These are phyloP conservation scores for Claviceps africana DNA, from an alignment of 2,329 filamentous ascomycete species.

Conservation along the genomic window DNA sequence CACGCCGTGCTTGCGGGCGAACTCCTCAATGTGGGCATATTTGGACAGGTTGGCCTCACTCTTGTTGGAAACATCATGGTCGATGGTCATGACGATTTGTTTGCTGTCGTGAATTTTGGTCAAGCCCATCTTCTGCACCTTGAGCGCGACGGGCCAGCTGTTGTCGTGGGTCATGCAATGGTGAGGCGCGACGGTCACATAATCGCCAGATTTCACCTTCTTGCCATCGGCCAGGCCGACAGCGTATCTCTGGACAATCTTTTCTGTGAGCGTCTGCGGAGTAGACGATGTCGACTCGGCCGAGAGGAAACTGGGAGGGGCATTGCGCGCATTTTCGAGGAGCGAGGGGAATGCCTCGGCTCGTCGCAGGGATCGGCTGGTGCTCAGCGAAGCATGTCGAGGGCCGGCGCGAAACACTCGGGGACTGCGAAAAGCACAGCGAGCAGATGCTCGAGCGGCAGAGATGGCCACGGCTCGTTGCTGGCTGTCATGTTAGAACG, in stretches of 20 bases:
- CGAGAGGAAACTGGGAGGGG: constrained; percentile 39
- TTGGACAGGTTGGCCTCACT: constrained; percentile 67
- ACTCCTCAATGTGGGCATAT: constrained; percentile 67
- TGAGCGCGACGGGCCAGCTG: constrained; percentile 56
- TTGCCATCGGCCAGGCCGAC: constrained; percentile 65
- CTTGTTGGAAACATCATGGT: constrained; percentile 83
- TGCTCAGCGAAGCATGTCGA: background rate
- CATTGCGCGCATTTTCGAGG: constrained; percentile 36
- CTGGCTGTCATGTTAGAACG: background rate
- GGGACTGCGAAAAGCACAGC: background rate
- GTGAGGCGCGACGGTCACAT: constrained; percentile 60
- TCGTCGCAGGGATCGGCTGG: background rate
- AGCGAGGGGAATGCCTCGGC: constrained; percentile 47
- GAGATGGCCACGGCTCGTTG: background rate
- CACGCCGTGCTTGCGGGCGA: constrained; percentile 65
- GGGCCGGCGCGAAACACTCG: background rate
- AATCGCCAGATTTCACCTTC: constrained; percentile 65
- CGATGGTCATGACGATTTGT: constrained; percentile 72
- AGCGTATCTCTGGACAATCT: constrained; percentile 75
- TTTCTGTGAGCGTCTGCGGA: constrained; percentile 52
- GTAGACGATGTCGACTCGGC: constrained; percentile 21
- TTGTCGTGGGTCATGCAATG: constrained; percentile 80
- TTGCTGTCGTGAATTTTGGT: constrained; percentile 52
- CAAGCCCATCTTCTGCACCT: constrained; percentile 70
- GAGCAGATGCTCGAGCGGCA: background rate